Evolutionary conservation across 306 rosid genomes (phyloP).

Genomic region (Dalbergia oliveri): DNA sequence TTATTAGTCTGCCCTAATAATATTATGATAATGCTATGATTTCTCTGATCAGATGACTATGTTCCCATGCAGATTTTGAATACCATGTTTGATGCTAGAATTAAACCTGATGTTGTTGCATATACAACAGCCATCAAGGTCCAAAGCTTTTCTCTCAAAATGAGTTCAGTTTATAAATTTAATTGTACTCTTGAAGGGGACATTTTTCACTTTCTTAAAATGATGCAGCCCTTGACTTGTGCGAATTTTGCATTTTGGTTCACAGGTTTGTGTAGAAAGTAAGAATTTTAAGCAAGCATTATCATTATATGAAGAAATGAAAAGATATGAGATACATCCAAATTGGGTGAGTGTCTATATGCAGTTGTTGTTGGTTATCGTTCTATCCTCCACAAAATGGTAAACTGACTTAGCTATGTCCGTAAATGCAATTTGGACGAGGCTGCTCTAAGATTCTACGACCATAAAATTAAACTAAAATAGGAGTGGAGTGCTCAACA

Average conservation of each 20-base stretch:
- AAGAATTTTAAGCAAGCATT: slow-evolving; percentile 70
- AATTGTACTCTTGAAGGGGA: slow-evolving; percentile 20
- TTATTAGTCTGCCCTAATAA: slow-evolving; percentile 6
- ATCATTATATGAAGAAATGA: slow-evolving; percentile 81
- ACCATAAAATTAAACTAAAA: slow-evolving; percentile 30
- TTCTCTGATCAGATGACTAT: slow-evolving; percentile 50
- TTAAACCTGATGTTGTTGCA: slow-evolving; percentile 87
- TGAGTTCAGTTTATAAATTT: slow-evolving; percentile 39
- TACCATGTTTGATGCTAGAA: slow-evolving; percentile 72
- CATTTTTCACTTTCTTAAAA: slow-evolving; percentile 30
- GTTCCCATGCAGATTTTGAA: slow-evolving; percentile 75
- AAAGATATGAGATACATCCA: slow-evolving; percentile 72
- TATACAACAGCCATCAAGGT: slow-evolving; percentile 95
- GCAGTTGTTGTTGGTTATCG: slow-evolving; percentile 28
- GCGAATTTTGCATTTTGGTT: slow-evolving; percentile 51
- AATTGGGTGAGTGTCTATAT: slow-evolving; percentile 69
- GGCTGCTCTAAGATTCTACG: slow-evolving; percentile 35
- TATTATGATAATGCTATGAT: slow-evolving; percentile 31
- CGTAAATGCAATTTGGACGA: slow-evolving; percentile 30
- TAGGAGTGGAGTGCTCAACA: slow-evolving; percentile 17
- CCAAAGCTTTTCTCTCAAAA: slow-evolving; percentile 40
- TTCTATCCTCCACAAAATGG: slow-evolving; percentile 44
- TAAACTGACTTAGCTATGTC: slow-evolving; percentile 31
- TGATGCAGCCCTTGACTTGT: slow-evolving; percentile 29
- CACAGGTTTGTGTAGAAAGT: slow-evolving; percentile 81